A percentile compares a stretch with the other conserved stretches of the same genome.
Evolutionary conservation across 768 basidiomycete species (phyloP).

Genomic region (Multifurca ochricompacta): DNA sequence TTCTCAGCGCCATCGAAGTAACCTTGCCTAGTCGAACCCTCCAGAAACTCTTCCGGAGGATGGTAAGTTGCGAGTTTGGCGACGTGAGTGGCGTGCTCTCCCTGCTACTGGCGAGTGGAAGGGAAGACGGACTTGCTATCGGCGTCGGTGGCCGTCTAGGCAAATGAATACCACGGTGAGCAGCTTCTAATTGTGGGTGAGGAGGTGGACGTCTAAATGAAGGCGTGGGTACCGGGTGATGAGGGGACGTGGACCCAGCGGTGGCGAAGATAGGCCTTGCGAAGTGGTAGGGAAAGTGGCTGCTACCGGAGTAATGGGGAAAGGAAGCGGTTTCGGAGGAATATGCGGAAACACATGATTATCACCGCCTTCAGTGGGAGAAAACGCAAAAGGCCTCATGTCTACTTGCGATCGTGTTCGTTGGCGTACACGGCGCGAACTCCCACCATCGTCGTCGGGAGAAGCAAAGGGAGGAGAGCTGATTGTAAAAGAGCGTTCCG

Average conservation of each 20-base stretch:
- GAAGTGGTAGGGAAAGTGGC: too few relatives aligned
- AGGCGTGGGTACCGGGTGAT: not conserved
- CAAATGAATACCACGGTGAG: not conserved
- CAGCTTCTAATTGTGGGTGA: not conserved
- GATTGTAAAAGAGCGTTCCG: constrained; percentile 13
- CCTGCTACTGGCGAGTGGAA: constrained; percentile 9
- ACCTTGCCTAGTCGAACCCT: constrained; percentile 16
- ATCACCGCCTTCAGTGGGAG: not conserved
- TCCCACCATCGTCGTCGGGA: constrained; percentile 5
- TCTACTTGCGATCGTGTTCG: constrained; percentile 7
- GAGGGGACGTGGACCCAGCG: not conserved
- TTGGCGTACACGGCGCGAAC: constrained; percentile 6
- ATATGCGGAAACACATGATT: constrained; percentile 1
- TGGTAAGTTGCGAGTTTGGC: constrained; percentile 33
- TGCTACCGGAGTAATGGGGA: constrained; percentile 1
- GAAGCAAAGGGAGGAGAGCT: not conserved
- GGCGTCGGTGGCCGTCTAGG: constrained; percentile 23
- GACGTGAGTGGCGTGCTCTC: constrained; percentile 28
- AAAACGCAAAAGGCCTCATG: constrained; percentile 9
- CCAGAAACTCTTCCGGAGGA: constrained; percentile 33
- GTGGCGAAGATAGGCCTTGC: not conserved
- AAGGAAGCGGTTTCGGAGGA: constrained; percentile 17
- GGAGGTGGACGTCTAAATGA: not conserved
- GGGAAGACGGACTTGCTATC: constrained; percentile 9
- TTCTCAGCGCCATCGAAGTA: constrained; percentile 27